These are phyloP conservation scores for Histomonas meleagridis DNA, from an alignment of 208 protist species.

Conservation along the genomic window DNA sequence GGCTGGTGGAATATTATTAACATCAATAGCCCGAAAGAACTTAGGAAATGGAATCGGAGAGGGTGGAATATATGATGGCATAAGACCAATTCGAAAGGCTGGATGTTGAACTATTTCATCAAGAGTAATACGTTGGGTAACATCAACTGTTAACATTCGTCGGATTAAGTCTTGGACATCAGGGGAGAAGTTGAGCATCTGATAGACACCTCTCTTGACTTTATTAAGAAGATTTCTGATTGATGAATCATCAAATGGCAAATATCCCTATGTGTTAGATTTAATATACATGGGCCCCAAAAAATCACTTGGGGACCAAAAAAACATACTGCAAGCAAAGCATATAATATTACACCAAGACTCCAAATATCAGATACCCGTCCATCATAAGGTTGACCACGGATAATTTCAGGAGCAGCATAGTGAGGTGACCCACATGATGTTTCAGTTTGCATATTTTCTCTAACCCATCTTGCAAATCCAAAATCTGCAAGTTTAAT, in stretches of 20 bases:
- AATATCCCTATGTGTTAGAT: constrained; percentile 14
- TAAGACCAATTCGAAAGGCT: constrained; percentile 52
- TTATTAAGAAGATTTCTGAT: neutral
- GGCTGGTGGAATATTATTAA: too few relatives aligned
- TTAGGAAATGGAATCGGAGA: neutral
- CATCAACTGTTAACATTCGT: constrained; percentile 67
- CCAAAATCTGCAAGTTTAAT: constrained; percentile 78
- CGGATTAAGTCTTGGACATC: constrained; percentile 54
- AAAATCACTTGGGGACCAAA: too few relatives aligned
- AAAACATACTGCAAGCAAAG: constrained; percentile 61
- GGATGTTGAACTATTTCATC: constrained; percentile 58
- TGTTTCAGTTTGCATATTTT: constrained; percentile 69
- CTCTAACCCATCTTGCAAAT: constrained; percentile 63
- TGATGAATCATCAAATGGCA: neutral
- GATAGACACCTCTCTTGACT: neutral
- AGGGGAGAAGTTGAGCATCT: neutral
- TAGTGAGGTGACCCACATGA: constrained; percentile 73
- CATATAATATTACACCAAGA: constrained; percentile 69
- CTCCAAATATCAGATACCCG: constrained; percentile 52
- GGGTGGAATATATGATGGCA: neutral
- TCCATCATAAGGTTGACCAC: constrained; percentile 62
- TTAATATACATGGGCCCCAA: too few relatives aligned
- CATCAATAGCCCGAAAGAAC: neutral
- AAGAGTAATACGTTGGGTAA: constrained; percentile 63
- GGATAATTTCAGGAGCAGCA: constrained; percentile 70